Evolutionary conservation across 371 early-diverging fungal species (phyloP), one percentile per base, ranked within the genome.

Genomic region (Rhizomucor pusillus): DNA sequence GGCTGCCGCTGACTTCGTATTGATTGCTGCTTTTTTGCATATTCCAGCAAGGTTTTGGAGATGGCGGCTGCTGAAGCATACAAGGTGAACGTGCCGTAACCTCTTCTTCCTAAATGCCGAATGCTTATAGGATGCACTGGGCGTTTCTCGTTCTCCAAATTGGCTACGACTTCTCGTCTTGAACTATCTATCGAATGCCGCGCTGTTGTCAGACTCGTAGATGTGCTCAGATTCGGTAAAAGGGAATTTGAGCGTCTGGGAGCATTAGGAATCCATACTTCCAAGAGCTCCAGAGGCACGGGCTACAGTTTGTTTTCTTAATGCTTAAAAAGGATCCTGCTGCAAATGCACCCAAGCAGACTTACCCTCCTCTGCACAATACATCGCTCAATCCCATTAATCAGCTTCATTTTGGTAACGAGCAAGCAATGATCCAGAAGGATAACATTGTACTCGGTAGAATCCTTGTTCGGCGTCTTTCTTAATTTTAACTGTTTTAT

Each of bases 1-100:
- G 79, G 69, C 51, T 69, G 57, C 43, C 77, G 75, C 34, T 75
- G 76, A 40, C 67, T 79, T 37, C 88, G 62, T 2, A 69, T 63
- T 41, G 77, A 77, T 50, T 84, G 81, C 64, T 90, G 90, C 49
- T 83, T 79, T 50, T 82, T 76, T 45, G 94, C 89, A 55, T 87
- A 84, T 41, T 92, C 90, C 34, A 87, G 60, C 94, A 95, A 94
- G 40, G 90, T 80, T 54, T 82, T 82, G 19, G 91, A 77, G 44
- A 88, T 91, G 0, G 91, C 88, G 13, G 78, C 65, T 25, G 88
- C 86, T 5, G 82, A 66, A 5, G 93, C 90, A 60, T 85, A 87
- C 29, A 97, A 67, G 0, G 86, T 86, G 57, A 88, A 73, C 19
- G 79, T 50, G 5, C 77, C 74, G 34, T 46, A 60, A 3, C 86